phyloP scores from a whole-genome alignment of 176 grass and related monocot genomes.

The Themeda triandra region DNA sequence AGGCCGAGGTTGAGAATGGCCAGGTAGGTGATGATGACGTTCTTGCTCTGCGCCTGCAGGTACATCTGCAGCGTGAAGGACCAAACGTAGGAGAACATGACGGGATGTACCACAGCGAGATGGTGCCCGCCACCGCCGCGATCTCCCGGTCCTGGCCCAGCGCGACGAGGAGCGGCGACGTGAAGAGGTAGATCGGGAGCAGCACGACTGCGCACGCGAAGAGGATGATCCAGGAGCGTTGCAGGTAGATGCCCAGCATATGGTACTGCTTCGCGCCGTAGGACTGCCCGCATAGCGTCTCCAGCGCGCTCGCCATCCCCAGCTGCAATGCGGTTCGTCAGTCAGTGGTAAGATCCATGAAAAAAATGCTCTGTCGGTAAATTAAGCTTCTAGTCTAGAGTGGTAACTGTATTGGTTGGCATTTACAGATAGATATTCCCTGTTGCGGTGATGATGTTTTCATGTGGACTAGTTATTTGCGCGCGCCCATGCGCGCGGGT shows the following conservation, averaged over 20 bases:
- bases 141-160: conserved; percentile 58
- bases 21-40: conserved; percentile 56
- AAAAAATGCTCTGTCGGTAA: not conserved
- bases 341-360: not conserved
- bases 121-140: conserved; percentile 30
- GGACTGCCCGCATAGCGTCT: conserved; percentile 72
- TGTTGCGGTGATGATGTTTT: not conserved
- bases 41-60: conserved; percentile 86
- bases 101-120: conserved; percentile 72
- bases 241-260: conserved; percentile 77
- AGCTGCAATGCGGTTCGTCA: conserved; percentile 21
- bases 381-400: not conserved
- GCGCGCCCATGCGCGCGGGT: too few species aligned
- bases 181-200: conserved; percentile 61
- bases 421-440: not conserved
- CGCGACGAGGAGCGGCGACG: conserved; percentile 37
- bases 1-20: conserved; percentile 50
- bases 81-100: conserved; percentile 57
- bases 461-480: too few species aligned
- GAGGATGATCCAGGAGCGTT: conserved; percentile 76
- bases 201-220: conserved; percentile 6
- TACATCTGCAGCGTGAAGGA: conserved; percentile 79
- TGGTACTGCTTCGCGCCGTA: conserved; percentile 64
- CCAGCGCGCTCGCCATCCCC: conserved; percentile 77
- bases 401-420: not conserved